These are phyloP conservation scores for Alternaria brassicae DNA, from an alignment of 2,329 filamentous ascomycete species.

Conservation along the genomic window DNA sequence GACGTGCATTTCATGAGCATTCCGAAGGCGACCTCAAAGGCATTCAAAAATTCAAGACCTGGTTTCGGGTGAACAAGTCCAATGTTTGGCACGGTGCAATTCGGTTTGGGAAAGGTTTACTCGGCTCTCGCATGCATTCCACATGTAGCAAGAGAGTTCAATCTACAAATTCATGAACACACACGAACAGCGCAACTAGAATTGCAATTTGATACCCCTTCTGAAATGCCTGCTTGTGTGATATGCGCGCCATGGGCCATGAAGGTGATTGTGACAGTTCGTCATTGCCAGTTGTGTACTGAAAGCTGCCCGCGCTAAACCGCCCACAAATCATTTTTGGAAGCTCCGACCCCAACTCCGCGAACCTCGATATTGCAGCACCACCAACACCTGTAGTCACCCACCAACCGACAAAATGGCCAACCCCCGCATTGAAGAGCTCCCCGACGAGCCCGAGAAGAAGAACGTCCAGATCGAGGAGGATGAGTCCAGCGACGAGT, in stretches of 20 bases:
- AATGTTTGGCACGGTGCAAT: constrained; percentile 51
- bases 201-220: constrained; percentile 45
- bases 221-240: constrained; percentile 19
- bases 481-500: constrained; percentile 74
- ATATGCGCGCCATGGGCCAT: neutral
- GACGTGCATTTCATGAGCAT: constrained; percentile 50
- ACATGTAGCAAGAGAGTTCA: constrained; percentile 51
- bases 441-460: constrained; percentile 83
- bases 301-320: constrained; percentile 35
- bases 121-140: constrained; percentile 49
- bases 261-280: constrained; percentile 8
- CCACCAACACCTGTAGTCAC: constrained; percentile 25
- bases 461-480: constrained; percentile 80
- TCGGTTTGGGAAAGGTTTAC: constrained; percentile 49
- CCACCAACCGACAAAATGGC: constrained; percentile 73
- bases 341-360: constrained; percentile 24
- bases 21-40: constrained; percentile 45
- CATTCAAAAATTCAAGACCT: constrained; percentile 51
- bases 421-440: constrained; percentile 97
- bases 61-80: constrained; percentile 47
- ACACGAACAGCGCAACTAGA: constrained; percentile 41
- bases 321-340: constrained; percentile 37
- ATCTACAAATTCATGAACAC: constrained; percentile 50
- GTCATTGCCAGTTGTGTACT: constrained; percentile 10
- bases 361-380: constrained; percentile 21